Conservation (phyloP, 352 stramenopile species). For the Globisporangium solare region DNA sequence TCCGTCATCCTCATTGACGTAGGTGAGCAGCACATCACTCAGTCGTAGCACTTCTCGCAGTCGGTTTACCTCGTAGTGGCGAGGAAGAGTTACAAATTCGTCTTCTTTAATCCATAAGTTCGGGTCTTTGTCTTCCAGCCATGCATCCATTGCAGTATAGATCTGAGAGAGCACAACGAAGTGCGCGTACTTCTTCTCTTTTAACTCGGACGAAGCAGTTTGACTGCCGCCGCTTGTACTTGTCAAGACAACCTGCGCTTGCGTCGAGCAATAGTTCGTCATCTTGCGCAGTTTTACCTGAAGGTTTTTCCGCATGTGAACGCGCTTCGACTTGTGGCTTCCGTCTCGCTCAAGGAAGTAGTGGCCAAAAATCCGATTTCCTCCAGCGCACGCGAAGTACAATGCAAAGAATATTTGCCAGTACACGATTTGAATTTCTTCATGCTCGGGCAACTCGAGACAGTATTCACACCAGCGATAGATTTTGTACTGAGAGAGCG, state of each 20-base stretch:
- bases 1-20: slow-evolving; percentile 15
- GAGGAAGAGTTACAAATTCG: slow-evolving; percentile 58
- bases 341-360: slow-evolving; percentile 50
- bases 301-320: slow-evolving; percentile 45
- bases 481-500: slow-evolving; percentile 56
- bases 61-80: slow-evolving; percentile 68
- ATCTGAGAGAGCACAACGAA: slow-evolving; percentile 57
- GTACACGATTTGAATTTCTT: slow-evolving; percentile 51
- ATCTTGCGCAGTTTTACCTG: slow-evolving; percentile 53
- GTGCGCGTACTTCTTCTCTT: slow-evolving; percentile 47
- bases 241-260: slow-evolving; percentile 58
- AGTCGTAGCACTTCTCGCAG: slow-evolving; percentile 65
- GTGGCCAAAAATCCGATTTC: slow-evolving; percentile 51
- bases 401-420: slow-evolving; percentile 72
- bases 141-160: slow-evolving; percentile 83
- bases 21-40: slow-evolving; percentile 54
- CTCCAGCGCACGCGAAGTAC: slow-evolving; percentile 55
- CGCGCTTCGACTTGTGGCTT: slow-evolving; percentile 27
- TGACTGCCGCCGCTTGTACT: slow-evolving; percentile 16
- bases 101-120: slow-evolving; percentile 77
- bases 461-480: slow-evolving; percentile 70
- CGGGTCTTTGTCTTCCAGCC: slow-evolving; percentile 77
- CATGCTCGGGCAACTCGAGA: slow-evolving; percentile 44
- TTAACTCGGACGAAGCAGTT: slow-evolving; percentile 19
- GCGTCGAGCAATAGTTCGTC: slow-evolving; percentile 56